Evolutionary conservation across 169 alveolate genomes (phyloP), one percentile per base, ranked within the genome.

Genomic region (Theileria parva): DNA sequence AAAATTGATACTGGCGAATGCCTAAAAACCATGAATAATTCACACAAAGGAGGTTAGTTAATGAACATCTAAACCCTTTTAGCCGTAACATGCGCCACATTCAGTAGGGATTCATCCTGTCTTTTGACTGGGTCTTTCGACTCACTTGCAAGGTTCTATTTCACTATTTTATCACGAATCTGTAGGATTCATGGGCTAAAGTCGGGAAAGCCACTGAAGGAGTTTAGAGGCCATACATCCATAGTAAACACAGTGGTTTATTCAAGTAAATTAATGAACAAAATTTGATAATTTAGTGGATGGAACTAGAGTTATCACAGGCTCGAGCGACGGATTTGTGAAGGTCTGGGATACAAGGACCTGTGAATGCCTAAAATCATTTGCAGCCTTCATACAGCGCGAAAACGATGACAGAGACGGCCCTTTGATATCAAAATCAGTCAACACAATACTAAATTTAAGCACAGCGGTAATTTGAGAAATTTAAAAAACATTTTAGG

Each of bases 101-200:
- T 93, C 88, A 88, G 92, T 74, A 85, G 86, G 34, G 95, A 94
- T 64, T 88, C 90, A 53, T 81, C 94, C 44, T 91, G 80, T 74
- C 77, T 94, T 34, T 79, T 94, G 59, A 92, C 96, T 32, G 94
- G 93, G 13, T 93, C 96, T 3, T 93, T 90, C 60, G 95, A 92
- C 85, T 67, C 74, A 27, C 77, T 92, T 32, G 96, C 92, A 25
- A 72, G 86, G 93, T 86, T 53, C 11, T 89, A 9, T 37, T 48
- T 32, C 37, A 23, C 61, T 13, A 2, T 13, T 39, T 2, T 1
- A 37, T 37, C 48, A 37, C 48, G 23, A 3, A 44, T 37, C 1
- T 67, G 17, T 48, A 91, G 92, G 83, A 66, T 91, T 23, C 88
- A 81, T 51, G 94, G 94, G 23, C 65, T 91, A 34, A 91, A 91